Evolutionary conservation across 257 asterid species (phyloP).

Genomic region (Misopates orontium): DNA sequence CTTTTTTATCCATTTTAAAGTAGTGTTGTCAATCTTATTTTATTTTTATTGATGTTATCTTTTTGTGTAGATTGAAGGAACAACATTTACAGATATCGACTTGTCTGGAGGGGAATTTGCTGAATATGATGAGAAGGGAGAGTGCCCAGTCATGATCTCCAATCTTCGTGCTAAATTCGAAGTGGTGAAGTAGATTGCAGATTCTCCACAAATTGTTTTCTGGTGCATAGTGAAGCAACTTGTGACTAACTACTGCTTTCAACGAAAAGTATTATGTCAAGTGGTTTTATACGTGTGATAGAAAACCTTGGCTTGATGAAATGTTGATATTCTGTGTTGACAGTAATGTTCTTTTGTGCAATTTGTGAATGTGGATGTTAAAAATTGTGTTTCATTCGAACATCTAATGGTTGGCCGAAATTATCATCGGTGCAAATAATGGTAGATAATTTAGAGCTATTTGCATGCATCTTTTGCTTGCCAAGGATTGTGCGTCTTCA

Average conservation of each 20-base stretch:
- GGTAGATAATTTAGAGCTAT: too few species aligned
- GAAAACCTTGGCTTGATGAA: not conserved
- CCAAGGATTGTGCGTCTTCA: too few species aligned
- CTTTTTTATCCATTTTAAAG: not conserved
- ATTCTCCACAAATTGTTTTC: not conserved
- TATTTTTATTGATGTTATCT: too few species aligned
- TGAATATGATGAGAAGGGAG: slow-evolving; percentile 93
- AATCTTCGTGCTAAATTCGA: slow-evolving; percentile 62
- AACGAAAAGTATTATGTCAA: not conserved
- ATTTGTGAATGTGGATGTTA: too few species aligned
- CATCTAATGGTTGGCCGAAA: too few species aligned
- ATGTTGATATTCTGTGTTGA: not conserved
- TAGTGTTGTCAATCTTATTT: not conserved
- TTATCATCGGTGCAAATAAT: too few species aligned
- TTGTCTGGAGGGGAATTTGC: slow-evolving; percentile 71
- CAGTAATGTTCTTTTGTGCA: too few species aligned
- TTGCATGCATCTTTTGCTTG: too few species aligned
- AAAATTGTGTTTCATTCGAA: too few species aligned
- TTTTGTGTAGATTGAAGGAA: slow-evolving; percentile 63
- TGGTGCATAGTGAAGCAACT: not conserved
- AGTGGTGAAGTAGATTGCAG: slow-evolving; percentile 48
- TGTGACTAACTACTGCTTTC: not conserved
- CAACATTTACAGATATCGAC: slow-evolving; percentile 65
- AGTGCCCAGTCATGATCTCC: slow-evolving; percentile 87
- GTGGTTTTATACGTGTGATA: not conserved